Conservation (phyloP, 768 basidiomycete genomes). For the Xerocomellus intermedius region DNA sequence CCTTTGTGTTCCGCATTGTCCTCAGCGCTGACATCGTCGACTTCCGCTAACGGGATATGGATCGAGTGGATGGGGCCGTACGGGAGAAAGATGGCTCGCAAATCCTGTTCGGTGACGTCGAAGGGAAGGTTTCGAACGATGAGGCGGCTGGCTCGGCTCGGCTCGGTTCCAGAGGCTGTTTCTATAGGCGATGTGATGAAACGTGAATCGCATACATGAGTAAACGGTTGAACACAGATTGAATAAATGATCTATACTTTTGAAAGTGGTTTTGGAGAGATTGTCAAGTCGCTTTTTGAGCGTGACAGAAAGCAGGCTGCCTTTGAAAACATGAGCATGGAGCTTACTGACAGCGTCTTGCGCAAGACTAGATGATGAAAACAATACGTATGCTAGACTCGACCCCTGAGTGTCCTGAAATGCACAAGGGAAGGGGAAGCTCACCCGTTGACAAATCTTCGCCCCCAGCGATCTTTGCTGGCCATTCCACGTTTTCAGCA, state of each 20-base stretch:
- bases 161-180: conserved; percentile 42
- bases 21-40: conserved; percentile 25
- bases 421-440: neutral
- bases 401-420: neutral
- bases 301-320: conserved; percentile 77
- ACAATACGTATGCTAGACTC: conserved; percentile 67
- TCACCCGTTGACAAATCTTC: conserved; percentile 55
- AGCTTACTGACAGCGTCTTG: conserved; percentile 73
- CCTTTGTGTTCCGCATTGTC: conserved; percentile 26
- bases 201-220: neutral
- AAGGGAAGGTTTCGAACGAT: conserved; percentile 92
- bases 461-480: conserved; percentile 43
- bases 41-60: conserved; percentile 59
- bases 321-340: conserved; percentile 93
- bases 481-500: conserved; percentile 76
- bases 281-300: conserved; percentile 83
- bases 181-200: conserved; percentile 7
- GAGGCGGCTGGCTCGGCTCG: conserved; percentile 73
- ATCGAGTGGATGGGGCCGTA: conserved; percentile 87
- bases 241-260: conserved; percentile 18
- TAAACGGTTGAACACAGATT: neutral
- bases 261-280: conserved; percentile 46
- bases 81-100: conserved; percentile 82
- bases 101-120: conserved; percentile 77
- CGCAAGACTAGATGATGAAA: conserved; percentile 65